Percentiles rank a stretch among this genome's conserved stretches.
Evolutionary conservation across 129 eudicot species (phyloP).

Genomic region (Artemisia argyi): DNA sequence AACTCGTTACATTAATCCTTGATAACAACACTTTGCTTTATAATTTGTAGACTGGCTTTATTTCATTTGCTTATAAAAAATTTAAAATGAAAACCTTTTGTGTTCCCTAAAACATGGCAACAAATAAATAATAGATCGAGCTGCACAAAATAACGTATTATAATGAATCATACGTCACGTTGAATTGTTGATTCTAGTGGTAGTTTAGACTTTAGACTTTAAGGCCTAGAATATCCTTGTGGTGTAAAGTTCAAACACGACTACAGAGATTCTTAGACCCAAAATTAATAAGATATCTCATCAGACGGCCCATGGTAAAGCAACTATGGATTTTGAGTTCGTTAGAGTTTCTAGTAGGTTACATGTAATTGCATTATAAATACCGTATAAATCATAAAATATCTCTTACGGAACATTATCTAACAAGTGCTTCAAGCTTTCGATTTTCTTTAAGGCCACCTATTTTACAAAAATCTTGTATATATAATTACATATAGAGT

Average conservation of each 20-base stretch:
- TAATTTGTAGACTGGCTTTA: no score
- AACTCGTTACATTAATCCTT: not conserved
- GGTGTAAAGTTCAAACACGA: constrained; percentile 1
- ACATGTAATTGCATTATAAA: no score
- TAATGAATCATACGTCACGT: not conserved
- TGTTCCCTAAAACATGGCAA: constrained; percentile 10
- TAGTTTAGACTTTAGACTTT: constrained; percentile 18
- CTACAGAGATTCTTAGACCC: constrained; percentile 17
- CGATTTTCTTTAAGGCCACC: no score
- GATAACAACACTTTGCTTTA: no score
- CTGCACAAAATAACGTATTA: constrained; percentile 7
- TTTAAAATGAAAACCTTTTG: not conserved
- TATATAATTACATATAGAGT: no score
- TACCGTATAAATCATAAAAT: no score
- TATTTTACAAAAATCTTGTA: no score
- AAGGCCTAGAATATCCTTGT: constrained; percentile 1
- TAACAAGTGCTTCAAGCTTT: no score
- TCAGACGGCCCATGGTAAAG: not conserved
- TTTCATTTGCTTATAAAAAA: not conserved
- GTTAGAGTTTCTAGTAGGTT: no score
- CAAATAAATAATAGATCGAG: not conserved
- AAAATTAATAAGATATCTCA: not conserved
- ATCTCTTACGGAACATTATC: no score
- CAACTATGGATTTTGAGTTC: no score
- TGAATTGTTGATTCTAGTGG: constrained; percentile 6